phyloP scores from a whole-genome alignment of 2,329 filamentous ascomycete genomes.

The Aspergillus pseudotamarii region DNA sequence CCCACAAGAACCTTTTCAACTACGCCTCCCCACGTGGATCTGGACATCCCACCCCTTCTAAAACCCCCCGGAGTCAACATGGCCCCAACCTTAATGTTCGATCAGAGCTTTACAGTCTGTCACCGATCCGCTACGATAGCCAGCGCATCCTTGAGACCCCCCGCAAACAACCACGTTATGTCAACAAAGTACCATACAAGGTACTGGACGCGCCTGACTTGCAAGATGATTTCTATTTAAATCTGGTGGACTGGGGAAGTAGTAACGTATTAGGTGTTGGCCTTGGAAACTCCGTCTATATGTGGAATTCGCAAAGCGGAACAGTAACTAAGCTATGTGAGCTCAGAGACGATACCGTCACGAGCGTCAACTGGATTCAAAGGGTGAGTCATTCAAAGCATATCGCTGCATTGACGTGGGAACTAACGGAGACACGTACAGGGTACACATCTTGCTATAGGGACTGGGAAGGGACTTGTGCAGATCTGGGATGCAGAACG shows the following conservation, averaged over 20 bases:
- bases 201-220: constrained; percentile 94
- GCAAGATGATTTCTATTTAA: constrained; percentile 96
- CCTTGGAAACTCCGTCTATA: constrained; percentile 89
- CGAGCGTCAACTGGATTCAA: constrained; percentile 98
- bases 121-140: constrained; percentile 88
- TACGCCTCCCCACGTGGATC: constrained; percentile 77
- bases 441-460: constrained; percentile 92
- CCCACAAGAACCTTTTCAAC: constrained; percentile 95
- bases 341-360: constrained; percentile 88
- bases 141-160: constrained; percentile 92
- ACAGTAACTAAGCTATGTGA: constrained; percentile 93
- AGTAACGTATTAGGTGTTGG: constrained; percentile 93
- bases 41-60: constrained; percentile 84
- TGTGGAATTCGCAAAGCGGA: constrained; percentile 94
- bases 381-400: constrained; percentile 53
- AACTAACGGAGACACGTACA: constrained; percentile 31
- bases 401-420: constrained; percentile 5
- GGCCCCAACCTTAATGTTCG: constrained; percentile 85
- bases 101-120: constrained; percentile 93
- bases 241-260: constrained; percentile 96
- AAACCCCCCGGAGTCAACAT: constrained; percentile 85
- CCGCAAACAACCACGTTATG: constrained; percentile 81
- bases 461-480: constrained; percentile 89
- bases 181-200: constrained; percentile 97
- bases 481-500: constrained; percentile 97